Evolutionary conservation across 768 basidiomycete species (phyloP).

Genomic region (Fistulinella prunicolor): DNA sequence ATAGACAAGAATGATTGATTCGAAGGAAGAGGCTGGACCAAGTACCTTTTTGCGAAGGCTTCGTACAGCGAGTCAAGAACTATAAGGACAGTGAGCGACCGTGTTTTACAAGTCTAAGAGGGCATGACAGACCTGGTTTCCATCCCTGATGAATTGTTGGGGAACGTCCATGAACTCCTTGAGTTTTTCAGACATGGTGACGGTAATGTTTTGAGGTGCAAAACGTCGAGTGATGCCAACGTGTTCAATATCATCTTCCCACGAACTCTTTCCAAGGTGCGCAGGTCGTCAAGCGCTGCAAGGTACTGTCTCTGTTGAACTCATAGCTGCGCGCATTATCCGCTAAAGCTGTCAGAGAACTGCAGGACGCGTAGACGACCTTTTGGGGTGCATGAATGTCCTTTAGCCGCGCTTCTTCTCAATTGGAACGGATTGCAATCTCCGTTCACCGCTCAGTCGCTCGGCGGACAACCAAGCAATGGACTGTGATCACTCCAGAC

Average conservation of each 20-base stretch:
- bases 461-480: constrained; percentile 10
- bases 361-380: constrained; percentile 14
- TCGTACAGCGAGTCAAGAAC: constrained; percentile 98
- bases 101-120: background rate
- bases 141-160: constrained; percentile 89
- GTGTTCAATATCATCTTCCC: constrained; percentile 30
- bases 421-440: constrained; percentile 28
- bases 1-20: constrained; percentile 1
- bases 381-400: constrained; percentile 58
- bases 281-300: background rate
- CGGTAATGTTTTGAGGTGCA: constrained; percentile 9
- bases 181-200: constrained; percentile 84
- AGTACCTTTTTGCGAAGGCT: constrained; percentile 91
- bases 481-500: constrained; percentile 6
- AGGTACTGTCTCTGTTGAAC: constrained; percentile 15
- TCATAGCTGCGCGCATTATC: background rate
- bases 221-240: constrained; percentile 22
- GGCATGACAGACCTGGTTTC: constrained; percentile 69
- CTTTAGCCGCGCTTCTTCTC: constrained; percentile 38
- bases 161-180: constrained; percentile 90
- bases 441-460: constrained; percentile 22
- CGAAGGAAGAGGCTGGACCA: background rate
- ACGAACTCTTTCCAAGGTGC: constrained; percentile 17
- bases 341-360: constrained; percentile 12
- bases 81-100: constrained; percentile 31